A percentile compares a stretch with the other conserved stretches of the same genome.
phyloP scores from a whole-genome alignment of 495 filamentous ascomycete genomes.

The Xylaria bambusicola region DNA sequence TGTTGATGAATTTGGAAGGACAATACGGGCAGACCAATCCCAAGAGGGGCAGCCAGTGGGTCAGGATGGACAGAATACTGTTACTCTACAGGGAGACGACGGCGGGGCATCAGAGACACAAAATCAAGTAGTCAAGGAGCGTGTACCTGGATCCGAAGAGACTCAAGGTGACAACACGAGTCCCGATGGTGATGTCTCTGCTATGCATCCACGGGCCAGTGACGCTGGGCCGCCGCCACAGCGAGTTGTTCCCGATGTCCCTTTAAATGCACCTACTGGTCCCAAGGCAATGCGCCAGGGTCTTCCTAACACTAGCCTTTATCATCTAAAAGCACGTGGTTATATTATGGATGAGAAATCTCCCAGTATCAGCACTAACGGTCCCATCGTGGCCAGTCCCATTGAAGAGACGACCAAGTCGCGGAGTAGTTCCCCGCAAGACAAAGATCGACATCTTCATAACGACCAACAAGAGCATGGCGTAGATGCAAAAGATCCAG shows the following conservation, averaged over 20 bases:
- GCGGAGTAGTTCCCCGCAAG: conserved; percentile 44
- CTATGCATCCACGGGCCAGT: conserved; percentile 22
- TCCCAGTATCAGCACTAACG: conserved; percentile 38
- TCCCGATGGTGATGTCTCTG: conserved; percentile 35
- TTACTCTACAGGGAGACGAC: conserved; percentile 22
- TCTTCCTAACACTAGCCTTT: conserved; percentile 71
- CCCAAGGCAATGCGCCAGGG: conserved; percentile 93
- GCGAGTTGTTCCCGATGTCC: conserved; percentile 45
- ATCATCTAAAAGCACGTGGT: conserved; percentile 52
- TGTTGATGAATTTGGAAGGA: conserved; percentile 58
- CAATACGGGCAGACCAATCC: conserved; percentile 35
- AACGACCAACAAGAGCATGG: conserved; percentile 36
- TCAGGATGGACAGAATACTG: conserved; percentile 27
- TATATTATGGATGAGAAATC: conserved; percentile 43
- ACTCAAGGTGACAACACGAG: conserved; percentile 26
- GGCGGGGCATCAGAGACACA: conserved; percentile 19
- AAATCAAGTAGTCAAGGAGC: conserved; percentile 26
- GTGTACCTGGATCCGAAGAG: conserved; percentile 24
- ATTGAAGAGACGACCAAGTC: conserved; percentile 35
- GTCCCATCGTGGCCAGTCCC: conserved; percentile 36
- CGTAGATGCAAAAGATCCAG: conserved; percentile 31
- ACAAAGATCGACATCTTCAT: conserved; percentile 35
- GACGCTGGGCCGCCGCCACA: conserved; percentile 19
- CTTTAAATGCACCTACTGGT: conserved; percentile 76
- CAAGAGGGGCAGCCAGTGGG: conserved; percentile 24